Percentiles rank a stretch among this genome's conserved stretches.
phyloP scores from a whole-genome alignment of 1,139 yeast genomes.

The Yamadazyma epiphylla region DNA sequence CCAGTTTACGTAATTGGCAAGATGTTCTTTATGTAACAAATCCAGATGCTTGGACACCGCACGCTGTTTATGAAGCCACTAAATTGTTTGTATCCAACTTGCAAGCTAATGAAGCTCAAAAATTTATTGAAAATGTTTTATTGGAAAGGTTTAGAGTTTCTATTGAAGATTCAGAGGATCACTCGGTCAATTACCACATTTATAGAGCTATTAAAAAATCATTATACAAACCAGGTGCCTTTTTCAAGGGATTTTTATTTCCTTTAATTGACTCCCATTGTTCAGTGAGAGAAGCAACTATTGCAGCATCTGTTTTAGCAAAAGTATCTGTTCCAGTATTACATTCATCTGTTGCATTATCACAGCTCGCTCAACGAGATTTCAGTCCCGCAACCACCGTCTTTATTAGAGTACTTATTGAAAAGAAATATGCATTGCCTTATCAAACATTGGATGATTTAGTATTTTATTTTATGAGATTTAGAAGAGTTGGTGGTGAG shows the following conservation, averaged over 20 bases:
- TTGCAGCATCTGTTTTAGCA: conserved; percentile 86
- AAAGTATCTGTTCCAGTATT: conserved; percentile 91
- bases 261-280: conserved; percentile 85
- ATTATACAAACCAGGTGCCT: conserved; percentile 94
- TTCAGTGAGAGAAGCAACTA: conserved; percentile 88
- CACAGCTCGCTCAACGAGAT: conserved; percentile 79
- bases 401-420: conserved; percentile 82
- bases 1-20: conserved; percentile 91
- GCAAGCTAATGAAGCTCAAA: conserved; percentile 84
- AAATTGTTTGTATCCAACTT: conserved; percentile 88
- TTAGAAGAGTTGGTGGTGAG: conserved; percentile 53
- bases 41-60: conserved; percentile 95
- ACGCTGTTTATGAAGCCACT: conserved; percentile 92
- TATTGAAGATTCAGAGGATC: conserved; percentile 72
- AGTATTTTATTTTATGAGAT: conserved; percentile 93
- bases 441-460: conserved; percentile 93
- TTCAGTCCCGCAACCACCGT: conserved; percentile 87
- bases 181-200: conserved; percentile 78
- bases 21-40: conserved; percentile 89
- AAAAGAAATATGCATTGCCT: conserved; percentile 94
- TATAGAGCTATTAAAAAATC: conserved; percentile 91
- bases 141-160: conserved; percentile 82
- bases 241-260: conserved; percentile 91
- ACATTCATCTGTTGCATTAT: conserved; percentile 93
- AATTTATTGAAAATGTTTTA: conserved; percentile 69